Base-by-base conservation (phyloP, 2,329 filamentous ascomycete genomes). In the Phaeosphaeria sp. region DNA sequence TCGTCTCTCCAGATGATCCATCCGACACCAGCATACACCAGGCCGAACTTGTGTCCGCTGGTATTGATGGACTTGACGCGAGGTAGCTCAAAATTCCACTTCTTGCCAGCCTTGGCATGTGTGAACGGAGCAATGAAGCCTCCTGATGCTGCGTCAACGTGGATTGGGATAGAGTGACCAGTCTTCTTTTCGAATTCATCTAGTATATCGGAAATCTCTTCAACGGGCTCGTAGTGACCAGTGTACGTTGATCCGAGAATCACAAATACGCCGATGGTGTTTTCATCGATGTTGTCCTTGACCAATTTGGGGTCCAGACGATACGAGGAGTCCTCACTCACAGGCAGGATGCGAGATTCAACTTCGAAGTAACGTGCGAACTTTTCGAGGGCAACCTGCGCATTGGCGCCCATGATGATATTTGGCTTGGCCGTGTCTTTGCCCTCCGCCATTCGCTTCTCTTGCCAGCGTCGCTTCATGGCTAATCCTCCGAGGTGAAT, bases 351-450 rank as follows among this genome's bases (percentile, higher is more conserved):
- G 47, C 84, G 82, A 22, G 87, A 84, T 69, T 91, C 89, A 39
- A 91, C 89, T 46, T 91, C 89, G 57, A 91, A 92, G 72, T 92
- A 92, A 23, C 88, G 78, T 2, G 89, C 88, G 62, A 91, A 90
- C 71, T 91, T 91, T 76, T 90, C 86, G 43, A 91, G 80, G 0
- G 89, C 89, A 0, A 91, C 89, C 75, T 91, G 89, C 1, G 89
- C 89, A 64, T 90, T 91, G 22, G 87, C 82, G 1, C 88, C 89
- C 89, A 92, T 91, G 67, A 92, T 80, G 62, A 92, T 90, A 68
- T 91, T 92, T 1, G 89, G 89, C 30, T 84, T 86, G 1, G 76
- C 80, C 1, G 82, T 85, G 62, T 89, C 87, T 60, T 90, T 90
- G 15, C 88, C 87, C 39, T 82, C 83, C 0, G 79, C 81, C 54